These are phyloP conservation scores for Penicillium hordei DNA, from an alignment of 2,329 filamentous ascomycete species.

Conservation along the genomic window DNA sequence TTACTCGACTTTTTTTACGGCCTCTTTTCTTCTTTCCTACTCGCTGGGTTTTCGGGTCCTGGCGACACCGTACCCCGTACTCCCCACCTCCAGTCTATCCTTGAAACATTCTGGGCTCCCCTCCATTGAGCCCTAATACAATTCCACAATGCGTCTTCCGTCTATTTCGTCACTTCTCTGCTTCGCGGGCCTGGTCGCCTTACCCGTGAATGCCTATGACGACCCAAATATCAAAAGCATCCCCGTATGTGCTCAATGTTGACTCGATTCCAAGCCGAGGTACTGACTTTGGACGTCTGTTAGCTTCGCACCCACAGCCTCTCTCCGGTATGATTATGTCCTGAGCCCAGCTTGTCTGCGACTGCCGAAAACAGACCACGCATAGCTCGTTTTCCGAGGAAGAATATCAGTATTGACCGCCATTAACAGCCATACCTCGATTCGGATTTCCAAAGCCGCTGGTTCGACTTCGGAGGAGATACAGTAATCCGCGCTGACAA, in stretches of 20 bases:
- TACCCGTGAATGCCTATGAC: conserved; percentile 42
- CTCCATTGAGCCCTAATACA: conserved; percentile 19
- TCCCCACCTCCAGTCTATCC: conserved; percentile 24
- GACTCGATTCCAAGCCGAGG: conserved; percentile 8
- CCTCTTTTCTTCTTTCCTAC: neutral
- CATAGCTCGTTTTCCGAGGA: conserved; percentile 3
- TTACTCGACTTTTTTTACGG: neutral
- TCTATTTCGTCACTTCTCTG: conserved; percentile 38
- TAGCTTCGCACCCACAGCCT: conserved; percentile 87
- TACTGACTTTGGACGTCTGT: conserved; percentile 20
- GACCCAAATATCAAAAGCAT: conserved; percentile 63
- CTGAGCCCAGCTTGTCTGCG: neutral
- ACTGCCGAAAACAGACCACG: conserved; percentile 5
- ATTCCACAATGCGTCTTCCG: conserved; percentile 34
- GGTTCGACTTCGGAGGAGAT: conserved; percentile 98
- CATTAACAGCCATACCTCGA: conserved; percentile 81
- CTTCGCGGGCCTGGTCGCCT: conserved; percentile 35
- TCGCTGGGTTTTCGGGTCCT: conserved; percentile 24
- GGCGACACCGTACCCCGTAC: conserved; percentile 21
- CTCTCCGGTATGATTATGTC: conserved; percentile 61
- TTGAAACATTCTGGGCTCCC: conserved; percentile 16
- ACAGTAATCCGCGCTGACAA: conserved; percentile 74
- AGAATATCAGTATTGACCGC: conserved; percentile 18
- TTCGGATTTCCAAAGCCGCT: conserved; percentile 95
- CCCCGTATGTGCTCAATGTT: conserved; percentile 53